These are phyloP conservation scores for Fusarium buxicola DNA, from an alignment of 2,329 filamentous ascomycete genomes.

Conservation along the genomic window DNA sequence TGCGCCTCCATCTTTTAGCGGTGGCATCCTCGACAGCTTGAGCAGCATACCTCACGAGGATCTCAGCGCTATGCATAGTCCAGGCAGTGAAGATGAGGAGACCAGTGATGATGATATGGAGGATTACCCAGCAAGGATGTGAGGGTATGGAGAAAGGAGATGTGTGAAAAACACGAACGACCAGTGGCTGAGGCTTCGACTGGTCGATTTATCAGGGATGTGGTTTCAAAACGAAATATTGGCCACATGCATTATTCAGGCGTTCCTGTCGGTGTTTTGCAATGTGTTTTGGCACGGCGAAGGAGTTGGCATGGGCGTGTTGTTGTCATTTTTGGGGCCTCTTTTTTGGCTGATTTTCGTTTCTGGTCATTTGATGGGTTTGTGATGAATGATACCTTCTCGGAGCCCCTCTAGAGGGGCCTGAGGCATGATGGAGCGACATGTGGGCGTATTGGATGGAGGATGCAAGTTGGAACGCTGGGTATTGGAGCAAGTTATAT, in stretches of 20 bases:
- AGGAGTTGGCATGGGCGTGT: conserved; percentile 45
- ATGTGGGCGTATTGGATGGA: conserved; percentile 28
- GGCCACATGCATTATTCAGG: conserved; percentile 44
- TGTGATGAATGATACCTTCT: conserved; percentile 45
- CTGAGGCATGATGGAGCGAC: conserved; percentile 37
- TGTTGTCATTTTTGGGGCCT: conserved; percentile 37
- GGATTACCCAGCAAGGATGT: conserved; percentile 51
- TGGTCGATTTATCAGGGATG: not conserved
- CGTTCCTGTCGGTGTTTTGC: conserved; percentile 46
- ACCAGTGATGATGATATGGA: conserved; percentile 69
- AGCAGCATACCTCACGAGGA: conserved; percentile 61
- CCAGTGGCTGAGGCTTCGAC: not conserved
- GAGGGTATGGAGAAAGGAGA: not conserved
- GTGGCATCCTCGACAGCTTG: conserved; percentile 54
- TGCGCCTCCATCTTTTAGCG: conserved; percentile 48
- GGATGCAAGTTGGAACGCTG: conserved; percentile 11
- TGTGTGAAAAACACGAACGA: not conserved
- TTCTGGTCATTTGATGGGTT: conserved; percentile 32
- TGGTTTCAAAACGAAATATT: conserved; percentile 25
- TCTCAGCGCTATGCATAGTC: conserved; percentile 64
- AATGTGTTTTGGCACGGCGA: conserved; percentile 41
- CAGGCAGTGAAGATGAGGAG: conserved; percentile 60
- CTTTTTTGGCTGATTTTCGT: conserved; percentile 27
- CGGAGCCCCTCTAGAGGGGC: conserved; percentile 41
- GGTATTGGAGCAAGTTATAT: conserved; percentile 14